A percentile compares a stretch with the other conserved stretches of the same genome.
Evolutionary conservation across 139 green algal species (phyloP).

Genomic region (Haematococcus sp.): DNA sequence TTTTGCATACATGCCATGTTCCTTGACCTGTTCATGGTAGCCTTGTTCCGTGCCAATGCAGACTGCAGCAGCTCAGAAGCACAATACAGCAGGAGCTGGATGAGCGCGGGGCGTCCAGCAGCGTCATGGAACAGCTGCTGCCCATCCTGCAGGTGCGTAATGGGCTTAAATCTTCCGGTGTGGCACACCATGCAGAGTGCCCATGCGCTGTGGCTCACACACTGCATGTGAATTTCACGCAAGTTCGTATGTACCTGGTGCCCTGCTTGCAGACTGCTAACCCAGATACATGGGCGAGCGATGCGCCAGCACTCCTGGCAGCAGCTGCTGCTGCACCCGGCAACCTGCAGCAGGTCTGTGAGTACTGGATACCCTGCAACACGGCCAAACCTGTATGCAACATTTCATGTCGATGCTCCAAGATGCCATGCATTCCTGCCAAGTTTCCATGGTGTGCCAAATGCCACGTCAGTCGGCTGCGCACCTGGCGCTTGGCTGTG

Average conservation of each 20-base stretch:
- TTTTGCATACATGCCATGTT: neutral
- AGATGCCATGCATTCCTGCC: neutral
- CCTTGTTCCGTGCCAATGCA: constrained; percentile 14
- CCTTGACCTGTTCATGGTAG: neutral
- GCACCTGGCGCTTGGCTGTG: too few relatives aligned
- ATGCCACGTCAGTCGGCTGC: too few relatives aligned
- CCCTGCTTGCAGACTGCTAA: neutral
- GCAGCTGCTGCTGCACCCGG: neutral
- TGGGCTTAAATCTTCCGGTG: neutral
- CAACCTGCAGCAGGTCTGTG: constrained; percentile 10
- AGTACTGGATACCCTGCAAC: too few relatives aligned
- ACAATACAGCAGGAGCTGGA: constrained; percentile 35
- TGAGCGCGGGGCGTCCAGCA: constrained; percentile 30
- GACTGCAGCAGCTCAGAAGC: constrained; percentile 31
- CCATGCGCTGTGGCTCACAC: too few relatives aligned
- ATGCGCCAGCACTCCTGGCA: neutral
- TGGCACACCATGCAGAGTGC: too few relatives aligned
- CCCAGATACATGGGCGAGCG: constrained; percentile 3
- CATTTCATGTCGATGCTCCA: neutral
- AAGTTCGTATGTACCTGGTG: too few relatives aligned
- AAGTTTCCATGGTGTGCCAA: neutral
- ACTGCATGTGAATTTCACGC: neutral
- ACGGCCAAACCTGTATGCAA: neutral
- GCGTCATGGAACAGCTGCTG: constrained; percentile 31
- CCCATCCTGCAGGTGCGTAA: constrained; percentile 17